These are phyloP conservation scores for Candida piceae DNA, from an alignment of 805 yeast genomes.

Conservation along the genomic window DNA sequence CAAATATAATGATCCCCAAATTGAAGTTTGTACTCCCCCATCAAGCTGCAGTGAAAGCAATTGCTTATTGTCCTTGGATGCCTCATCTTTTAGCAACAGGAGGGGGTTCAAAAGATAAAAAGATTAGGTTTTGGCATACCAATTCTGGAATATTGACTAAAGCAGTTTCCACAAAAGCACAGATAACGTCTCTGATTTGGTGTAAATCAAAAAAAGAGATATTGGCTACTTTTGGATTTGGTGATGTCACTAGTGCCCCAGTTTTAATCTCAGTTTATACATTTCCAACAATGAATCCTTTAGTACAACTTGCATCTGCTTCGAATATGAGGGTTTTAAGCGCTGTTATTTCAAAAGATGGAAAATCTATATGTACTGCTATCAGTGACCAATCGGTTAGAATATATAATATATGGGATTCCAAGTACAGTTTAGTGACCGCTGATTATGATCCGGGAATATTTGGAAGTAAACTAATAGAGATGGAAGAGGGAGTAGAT, in stretches of 20 bases:
- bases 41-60: constrained; percentile 83
- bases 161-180: constrained; percentile 56
- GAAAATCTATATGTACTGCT: constrained; percentile 60
- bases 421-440: constrained; percentile 31
- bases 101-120: constrained; percentile 79
- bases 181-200: constrained; percentile 80
- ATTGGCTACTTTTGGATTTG: constrained; percentile 79
- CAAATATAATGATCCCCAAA: constrained; percentile 35
- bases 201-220: constrained; percentile 57
- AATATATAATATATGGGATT: constrained; percentile 69
- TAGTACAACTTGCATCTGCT: constrained; percentile 45
- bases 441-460: constrained; percentile 34
- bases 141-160: constrained; percentile 66
- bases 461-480: constrained; percentile 54
- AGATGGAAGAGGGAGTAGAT: constrained; percentile 51
- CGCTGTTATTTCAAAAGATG: constrained; percentile 64
- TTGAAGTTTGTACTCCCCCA: constrained; percentile 53
- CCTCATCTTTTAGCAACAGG: constrained; percentile 80
- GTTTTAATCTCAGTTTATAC: constrained; percentile 54
- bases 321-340: constrained; percentile 56
- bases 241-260: constrained; percentile 43
- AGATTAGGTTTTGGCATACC: constrained; percentile 85
- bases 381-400: constrained; percentile 74
- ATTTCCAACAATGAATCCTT: constrained; percentile 56
- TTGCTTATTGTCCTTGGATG: constrained; percentile 91